These are phyloP conservation scores for Zancudomyces culisetae DNA, from an alignment of 371 early-diverging fungal species.

Conservation along the genomic window DNA sequence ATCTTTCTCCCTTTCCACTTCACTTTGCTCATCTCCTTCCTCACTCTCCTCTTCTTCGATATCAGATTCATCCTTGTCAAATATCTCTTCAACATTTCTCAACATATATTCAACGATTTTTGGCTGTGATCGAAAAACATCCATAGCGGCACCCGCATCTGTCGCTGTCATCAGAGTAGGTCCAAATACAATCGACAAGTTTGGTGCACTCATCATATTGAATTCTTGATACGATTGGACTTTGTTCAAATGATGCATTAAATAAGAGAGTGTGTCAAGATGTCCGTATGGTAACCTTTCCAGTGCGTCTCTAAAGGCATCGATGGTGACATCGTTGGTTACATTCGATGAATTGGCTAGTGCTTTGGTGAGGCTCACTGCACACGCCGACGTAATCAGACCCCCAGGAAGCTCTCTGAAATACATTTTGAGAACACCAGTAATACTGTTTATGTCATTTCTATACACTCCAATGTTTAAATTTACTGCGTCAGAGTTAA, in stretches of 20 bases:
- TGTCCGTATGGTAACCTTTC: slow-evolving; percentile 24
- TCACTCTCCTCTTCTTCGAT: too few species aligned
- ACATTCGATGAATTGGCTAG: slow-evolving; percentile 15
- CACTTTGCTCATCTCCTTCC: too few species aligned
- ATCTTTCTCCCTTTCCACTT: too few species aligned
- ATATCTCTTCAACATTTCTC: slow-evolving; percentile 6
- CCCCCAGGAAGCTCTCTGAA: slow-evolving; percentile 80
- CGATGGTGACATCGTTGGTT: too few species aligned
- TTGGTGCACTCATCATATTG: slow-evolving; percentile 72
- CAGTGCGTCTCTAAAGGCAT: not conserved
- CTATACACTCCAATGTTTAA: slow-evolving; percentile 31
- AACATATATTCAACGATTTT: slow-evolving; percentile 20
- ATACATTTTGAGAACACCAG: slow-evolving; percentile 74
- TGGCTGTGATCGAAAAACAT: slow-evolving; percentile 13
- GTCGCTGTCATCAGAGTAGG: slow-evolving; percentile 47
- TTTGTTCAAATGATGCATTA: slow-evolving; percentile 48
- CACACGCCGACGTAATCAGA: slow-evolving; percentile 41
- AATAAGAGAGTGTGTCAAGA: slow-evolving; percentile 39
- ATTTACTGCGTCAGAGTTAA: slow-evolving; percentile 40
- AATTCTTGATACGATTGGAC: slow-evolving; percentile 49
- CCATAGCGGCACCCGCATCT: slow-evolving; percentile 9
- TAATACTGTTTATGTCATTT: slow-evolving; percentile 55
- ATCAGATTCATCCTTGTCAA: too few species aligned
- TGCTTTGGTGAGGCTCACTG: slow-evolving; percentile 43
- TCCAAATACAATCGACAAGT: slow-evolving; percentile 76